Percentiles rank a stretch among this genome's conserved stretches.
Evolutionary conservation across 2,329 filamentous ascomycete genomes (phyloP).

Genomic region (Trichoderma citrinoviride): DNA sequence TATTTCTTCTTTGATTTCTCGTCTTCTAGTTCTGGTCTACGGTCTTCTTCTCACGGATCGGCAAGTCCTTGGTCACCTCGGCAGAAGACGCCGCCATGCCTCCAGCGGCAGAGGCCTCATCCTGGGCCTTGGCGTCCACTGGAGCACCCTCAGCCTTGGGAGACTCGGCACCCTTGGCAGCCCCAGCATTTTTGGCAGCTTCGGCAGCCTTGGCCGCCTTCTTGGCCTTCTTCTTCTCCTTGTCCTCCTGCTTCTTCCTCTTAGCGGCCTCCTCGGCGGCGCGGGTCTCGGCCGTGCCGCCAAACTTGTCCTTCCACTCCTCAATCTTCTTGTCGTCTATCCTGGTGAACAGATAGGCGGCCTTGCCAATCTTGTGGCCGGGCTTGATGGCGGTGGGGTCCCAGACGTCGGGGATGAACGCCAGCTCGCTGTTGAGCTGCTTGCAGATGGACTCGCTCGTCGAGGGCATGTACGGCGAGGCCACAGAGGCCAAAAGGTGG

Average conservation of each 20-base stretch:
- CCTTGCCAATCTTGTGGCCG: constrained; percentile 78
- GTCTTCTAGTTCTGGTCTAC: constrained; percentile 18
- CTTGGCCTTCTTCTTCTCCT: constrained; percentile 37
- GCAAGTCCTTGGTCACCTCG: constrained; percentile 27
- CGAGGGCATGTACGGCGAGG: constrained; percentile 83
- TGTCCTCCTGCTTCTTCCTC: constrained; percentile 43
- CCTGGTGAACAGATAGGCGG: constrained; percentile 74
- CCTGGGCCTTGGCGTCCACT: constrained; percentile 25
- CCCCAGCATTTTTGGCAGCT: constrained; percentile 21
- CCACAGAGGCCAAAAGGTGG: constrained; percentile 73
- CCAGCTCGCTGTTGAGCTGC: constrained; percentile 62
- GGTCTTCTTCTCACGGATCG: constrained; percentile 27
- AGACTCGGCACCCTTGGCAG: constrained; percentile 28
- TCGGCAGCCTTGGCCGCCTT: constrained; percentile 37
- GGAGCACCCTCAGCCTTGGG: neutral
- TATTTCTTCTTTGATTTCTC: neutral
- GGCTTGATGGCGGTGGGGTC: constrained; percentile 58
- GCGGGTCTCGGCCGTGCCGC: constrained; percentile 33
- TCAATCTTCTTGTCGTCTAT: constrained; percentile 80
- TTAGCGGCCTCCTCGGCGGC: constrained; percentile 22
- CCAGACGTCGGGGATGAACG: constrained; percentile 61
- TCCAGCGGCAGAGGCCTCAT: constrained; percentile 24
- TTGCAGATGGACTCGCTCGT: constrained; percentile 71
- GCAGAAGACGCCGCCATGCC: constrained; percentile 23
- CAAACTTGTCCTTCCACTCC: constrained; percentile 77